phyloP scores from a whole-genome alignment of 2,329 filamentous ascomycete genomes.

The Didymella keratinophila region DNA sequence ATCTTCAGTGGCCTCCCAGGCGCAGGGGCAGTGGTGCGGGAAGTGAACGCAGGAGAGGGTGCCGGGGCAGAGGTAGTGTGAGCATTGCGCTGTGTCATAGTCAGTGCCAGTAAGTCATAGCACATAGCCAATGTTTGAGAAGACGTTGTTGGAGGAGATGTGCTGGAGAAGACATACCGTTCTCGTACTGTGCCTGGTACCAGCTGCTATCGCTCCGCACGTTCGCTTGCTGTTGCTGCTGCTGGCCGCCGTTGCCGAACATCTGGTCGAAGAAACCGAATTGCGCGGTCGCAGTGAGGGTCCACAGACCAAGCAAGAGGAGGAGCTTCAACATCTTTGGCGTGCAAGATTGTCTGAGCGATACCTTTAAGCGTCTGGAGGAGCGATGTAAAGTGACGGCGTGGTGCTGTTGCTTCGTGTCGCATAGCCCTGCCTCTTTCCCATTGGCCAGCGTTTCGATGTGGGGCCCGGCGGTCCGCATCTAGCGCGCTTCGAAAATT shows the following conservation, averaged over 20 bases:
- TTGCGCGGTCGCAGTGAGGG: slow-evolving; percentile 74
- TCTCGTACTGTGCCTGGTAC: slow-evolving; percentile 76
- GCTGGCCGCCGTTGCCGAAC: slow-evolving; percentile 74
- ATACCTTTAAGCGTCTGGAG: background rate
- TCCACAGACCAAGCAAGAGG: slow-evolving; percentile 57
- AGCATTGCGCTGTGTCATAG: slow-evolving; percentile 72
- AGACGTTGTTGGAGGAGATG: slow-evolving; percentile 28
- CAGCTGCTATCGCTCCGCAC: slow-evolving; percentile 82
- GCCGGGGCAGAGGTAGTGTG: slow-evolving; percentile 92
- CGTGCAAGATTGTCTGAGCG: background rate
- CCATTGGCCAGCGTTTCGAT: slow-evolving; percentile 3
- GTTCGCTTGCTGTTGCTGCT: slow-evolving; percentile 73
- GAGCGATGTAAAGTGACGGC: slow-evolving; percentile 2
- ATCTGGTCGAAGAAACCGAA: slow-evolving; percentile 99
- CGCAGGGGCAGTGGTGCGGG: slow-evolving; percentile 95
- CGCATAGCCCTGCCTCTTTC: slow-evolving; percentile 8
- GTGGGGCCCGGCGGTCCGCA: slow-evolving; percentile 30
- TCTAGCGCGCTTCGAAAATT: slow-evolving; percentile 24
- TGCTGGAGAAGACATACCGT: slow-evolving; percentile 60
- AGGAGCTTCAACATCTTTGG: slow-evolving; percentile 33
- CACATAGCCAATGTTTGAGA: background rate
- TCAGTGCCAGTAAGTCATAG: no score
- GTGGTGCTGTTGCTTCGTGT: slow-evolving; percentile 29
- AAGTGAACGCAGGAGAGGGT: slow-evolving; percentile 95
- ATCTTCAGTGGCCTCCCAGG: slow-evolving; percentile 72